These are phyloP conservation scores for Jimgerdemannia flammicorona DNA, from an alignment of 192 early-diverging fungal species.

Conservation along the genomic window DNA sequence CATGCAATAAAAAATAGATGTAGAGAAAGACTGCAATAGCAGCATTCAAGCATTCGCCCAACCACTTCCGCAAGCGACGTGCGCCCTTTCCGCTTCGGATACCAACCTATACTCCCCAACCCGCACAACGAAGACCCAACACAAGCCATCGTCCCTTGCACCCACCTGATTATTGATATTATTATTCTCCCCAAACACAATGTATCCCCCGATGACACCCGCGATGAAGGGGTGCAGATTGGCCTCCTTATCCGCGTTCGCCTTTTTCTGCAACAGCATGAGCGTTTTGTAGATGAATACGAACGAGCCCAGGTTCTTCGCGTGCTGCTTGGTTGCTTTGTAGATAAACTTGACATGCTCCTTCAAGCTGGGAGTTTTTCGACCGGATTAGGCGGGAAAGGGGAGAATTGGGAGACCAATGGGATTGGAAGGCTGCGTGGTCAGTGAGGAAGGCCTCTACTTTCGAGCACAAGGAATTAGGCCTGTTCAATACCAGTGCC, in stretches of 20 bases:
- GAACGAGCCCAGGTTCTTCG: slow-evolving; percentile 85
- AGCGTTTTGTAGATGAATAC: slow-evolving; percentile 93
- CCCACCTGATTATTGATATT: slow-evolving; percentile 92
- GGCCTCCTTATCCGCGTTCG: slow-evolving; percentile 74
- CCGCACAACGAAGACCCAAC: neutral
- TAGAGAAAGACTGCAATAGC: too few relatives aligned
- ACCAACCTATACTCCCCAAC: too few relatives aligned
- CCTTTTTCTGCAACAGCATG: slow-evolving; percentile 68
- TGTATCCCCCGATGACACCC: slow-evolving; percentile 86
- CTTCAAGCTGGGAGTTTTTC: slow-evolving; percentile 50
- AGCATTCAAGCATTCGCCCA: too few relatives aligned
- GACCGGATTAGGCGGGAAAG: too few relatives aligned
- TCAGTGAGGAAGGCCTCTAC: neutral
- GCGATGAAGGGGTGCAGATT: slow-evolving; percentile 84
- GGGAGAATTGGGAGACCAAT: too few relatives aligned
- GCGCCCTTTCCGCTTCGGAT: too few relatives aligned
- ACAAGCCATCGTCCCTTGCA: neutral
- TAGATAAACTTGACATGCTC: slow-evolving; percentile 75
- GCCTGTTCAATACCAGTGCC: neutral
- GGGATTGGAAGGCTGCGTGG: neutral
- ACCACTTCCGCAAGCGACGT: too few relatives aligned
- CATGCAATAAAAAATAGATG: neutral
- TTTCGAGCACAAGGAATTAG: neutral
- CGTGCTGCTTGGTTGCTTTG: slow-evolving; percentile 86
- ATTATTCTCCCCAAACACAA: slow-evolving; percentile 94